Conservation (phyloP, 768 basidiomycete genomes). For the Rhodotorula sphaerocarpa region DNA sequence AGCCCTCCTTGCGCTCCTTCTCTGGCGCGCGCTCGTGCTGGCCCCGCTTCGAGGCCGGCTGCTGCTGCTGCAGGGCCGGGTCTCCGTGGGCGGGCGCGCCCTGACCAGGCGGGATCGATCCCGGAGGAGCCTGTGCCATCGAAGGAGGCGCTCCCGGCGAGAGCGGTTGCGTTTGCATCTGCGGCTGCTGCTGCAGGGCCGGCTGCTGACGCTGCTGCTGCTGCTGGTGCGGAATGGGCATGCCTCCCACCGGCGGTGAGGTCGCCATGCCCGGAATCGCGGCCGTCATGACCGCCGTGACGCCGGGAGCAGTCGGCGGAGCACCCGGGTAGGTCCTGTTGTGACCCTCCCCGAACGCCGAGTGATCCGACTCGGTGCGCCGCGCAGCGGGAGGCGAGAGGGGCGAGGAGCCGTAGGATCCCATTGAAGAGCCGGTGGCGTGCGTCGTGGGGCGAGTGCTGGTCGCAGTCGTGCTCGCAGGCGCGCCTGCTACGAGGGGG, state of each 20-base stretch:
- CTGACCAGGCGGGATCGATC: neutral
- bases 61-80: neutral
- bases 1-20: conserved; percentile 9
- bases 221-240: neutral
- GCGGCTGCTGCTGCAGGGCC: neutral
- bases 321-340: neutral
- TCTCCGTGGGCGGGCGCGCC: too few species aligned
- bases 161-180: neutral
- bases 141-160: too few species aligned
- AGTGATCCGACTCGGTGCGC: neutral
- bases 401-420: neutral
- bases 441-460: neutral
- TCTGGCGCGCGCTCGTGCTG: neutral
- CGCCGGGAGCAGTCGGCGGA: neutral
- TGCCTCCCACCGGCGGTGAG: too few species aligned
- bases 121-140: too few species aligned
- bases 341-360: neutral
- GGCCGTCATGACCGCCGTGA: neutral
- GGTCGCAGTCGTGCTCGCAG: neutral
- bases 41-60: conserved; percentile 4
- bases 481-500: neutral
- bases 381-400: neutral
- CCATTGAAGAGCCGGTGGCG: neutral
- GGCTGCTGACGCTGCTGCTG: neutral
- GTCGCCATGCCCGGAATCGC: neutral